Percentiles rank a stretch among this genome's conserved stretches.
These are phyloP conservation scores for Neocucurbitaria cava DNA, from an alignment of 2,329 filamentous ascomycete species.

Conservation along the genomic window DNA sequence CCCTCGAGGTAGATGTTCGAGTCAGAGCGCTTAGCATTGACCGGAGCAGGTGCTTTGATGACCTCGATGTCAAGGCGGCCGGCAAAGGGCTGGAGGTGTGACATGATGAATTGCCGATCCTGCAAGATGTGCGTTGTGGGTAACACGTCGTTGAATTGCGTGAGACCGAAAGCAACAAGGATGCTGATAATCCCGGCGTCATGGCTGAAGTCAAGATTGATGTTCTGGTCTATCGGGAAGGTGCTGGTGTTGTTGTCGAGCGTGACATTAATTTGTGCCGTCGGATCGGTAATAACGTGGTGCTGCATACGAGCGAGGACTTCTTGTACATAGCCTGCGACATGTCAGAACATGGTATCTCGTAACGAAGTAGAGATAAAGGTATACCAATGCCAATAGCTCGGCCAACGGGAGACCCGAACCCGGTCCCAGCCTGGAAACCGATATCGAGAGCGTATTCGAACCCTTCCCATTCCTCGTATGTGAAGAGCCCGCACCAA, in stretches of 20 bases:
- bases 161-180: conserved; percentile 74
- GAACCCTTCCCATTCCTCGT: conserved; percentile 75
- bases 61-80: conserved; percentile 77
- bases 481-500: conserved; percentile 78
- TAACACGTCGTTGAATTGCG: conserved; percentile 69
- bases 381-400: conserved; percentile 71
- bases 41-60: conserved; percentile 70
- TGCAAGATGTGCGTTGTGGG: conserved; percentile 62
- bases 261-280: conserved; percentile 66
- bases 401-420: conserved; percentile 70
- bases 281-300: conserved; percentile 58
- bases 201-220: conserved; percentile 81
- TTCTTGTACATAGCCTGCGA: conserved; percentile 66
- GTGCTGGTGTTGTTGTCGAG: conserved; percentile 71
- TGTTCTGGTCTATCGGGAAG: conserved; percentile 74
- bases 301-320: conserved; percentile 73
- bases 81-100: conserved; percentile 74
- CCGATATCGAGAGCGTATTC: conserved; percentile 73
- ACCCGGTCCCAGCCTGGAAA: conserved; percentile 68
- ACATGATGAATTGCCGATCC: conserved; percentile 68
- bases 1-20: conserved; percentile 59
- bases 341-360: conserved; percentile 2
- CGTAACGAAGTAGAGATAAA: neutral
- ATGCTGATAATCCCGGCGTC: conserved; percentile 76
- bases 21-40: conserved; percentile 46